A percentile compares a stretch with the other conserved stretches of the same genome.
Evolutionary conservation across 441 rosid species (phyloP).

Genomic region (Pelargonium australe): DNA sequence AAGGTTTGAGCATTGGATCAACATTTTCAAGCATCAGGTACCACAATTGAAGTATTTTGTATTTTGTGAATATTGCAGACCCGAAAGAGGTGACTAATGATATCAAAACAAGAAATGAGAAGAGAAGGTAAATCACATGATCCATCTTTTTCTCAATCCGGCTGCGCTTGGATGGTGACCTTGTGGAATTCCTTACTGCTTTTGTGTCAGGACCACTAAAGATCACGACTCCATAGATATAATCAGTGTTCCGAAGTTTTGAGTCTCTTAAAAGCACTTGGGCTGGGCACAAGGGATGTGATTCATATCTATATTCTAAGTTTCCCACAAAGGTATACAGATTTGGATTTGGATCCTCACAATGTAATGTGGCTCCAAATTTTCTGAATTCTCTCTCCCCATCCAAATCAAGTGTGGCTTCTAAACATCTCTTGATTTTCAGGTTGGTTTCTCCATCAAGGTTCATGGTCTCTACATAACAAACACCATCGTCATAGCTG

Average conservation of each 20-base stretch:
- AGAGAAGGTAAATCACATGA: constrained; percentile 65
- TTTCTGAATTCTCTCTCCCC: constrained; percentile 54
- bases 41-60: constrained; percentile 91
- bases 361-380: constrained; percentile 60
- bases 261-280: constrained; percentile 93
- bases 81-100: constrained; percentile 60
- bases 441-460: constrained; percentile 96
- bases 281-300: constrained; percentile 73
- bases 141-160: constrained; percentile 83
- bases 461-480: constrained; percentile 95
- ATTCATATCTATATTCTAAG: constrained; percentile 52
- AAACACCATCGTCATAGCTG: constrained; percentile 74
- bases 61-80: constrained; percentile 61
- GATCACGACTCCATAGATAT: constrained; percentile 71
- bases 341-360: constrained; percentile 95
- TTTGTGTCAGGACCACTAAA: constrained; percentile 92
- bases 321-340: constrained; percentile 80
- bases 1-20: constrained; percentile 51
- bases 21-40: constrained; percentile 18
- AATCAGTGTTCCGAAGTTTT: constrained; percentile 86
- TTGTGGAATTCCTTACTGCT: constrained; percentile 83
- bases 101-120: constrained; percentile 52
- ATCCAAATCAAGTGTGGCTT: constrained; percentile 47
- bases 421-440: constrained; percentile 73
- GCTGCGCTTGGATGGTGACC: constrained; percentile 95